These are phyloP conservation scores for Serpula lacrymans DNA, from an alignment of 768 basidiomycete genomes.

Conservation along the genomic window DNA sequence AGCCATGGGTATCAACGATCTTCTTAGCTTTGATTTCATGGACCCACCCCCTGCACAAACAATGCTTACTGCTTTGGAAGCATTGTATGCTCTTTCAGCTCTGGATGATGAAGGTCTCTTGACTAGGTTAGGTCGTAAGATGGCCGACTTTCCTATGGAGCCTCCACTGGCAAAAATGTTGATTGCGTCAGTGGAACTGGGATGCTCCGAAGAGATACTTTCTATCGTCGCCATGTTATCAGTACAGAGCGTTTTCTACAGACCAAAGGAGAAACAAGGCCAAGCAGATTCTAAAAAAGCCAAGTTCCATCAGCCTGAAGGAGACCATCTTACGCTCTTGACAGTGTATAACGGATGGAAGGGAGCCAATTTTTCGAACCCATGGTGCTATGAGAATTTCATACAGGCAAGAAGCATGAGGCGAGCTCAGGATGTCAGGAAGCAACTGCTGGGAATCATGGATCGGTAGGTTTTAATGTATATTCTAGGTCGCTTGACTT, in stretches of 20 bases:
- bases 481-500: too few relatives aligned
- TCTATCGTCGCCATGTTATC: conserved; percentile 98
- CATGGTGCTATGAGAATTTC: conserved; percentile 99
- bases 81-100: conserved; percentile 92
- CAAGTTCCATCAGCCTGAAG: conserved; percentile 99
- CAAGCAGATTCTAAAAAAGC: conserved; percentile 99
- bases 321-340: conserved; percentile 87
- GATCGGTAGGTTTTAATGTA: conserved; percentile 91
- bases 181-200: conserved; percentile 94
- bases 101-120: conserved; percentile 95
- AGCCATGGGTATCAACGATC: conserved; percentile 98
- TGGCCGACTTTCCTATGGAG: conserved; percentile 99
- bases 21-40: conserved; percentile 99
- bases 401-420: conserved; percentile 98
- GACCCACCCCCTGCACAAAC: conserved; percentile 97
- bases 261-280: conserved; percentile 99
- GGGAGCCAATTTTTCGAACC: conserved; percentile 91
- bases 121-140: conserved; percentile 93
- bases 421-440: conserved; percentile 94
- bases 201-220: conserved; percentile 96
- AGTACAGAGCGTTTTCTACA: conserved; percentile 94
- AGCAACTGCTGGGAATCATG: conserved; percentile 98
- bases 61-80: conserved; percentile 93
- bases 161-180: conserved; percentile 96
- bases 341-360: conserved; percentile 99